Conservation (phyloP, 2,329 filamentous ascomycete species). For the Hymenoscyphus scutula region DNA sequence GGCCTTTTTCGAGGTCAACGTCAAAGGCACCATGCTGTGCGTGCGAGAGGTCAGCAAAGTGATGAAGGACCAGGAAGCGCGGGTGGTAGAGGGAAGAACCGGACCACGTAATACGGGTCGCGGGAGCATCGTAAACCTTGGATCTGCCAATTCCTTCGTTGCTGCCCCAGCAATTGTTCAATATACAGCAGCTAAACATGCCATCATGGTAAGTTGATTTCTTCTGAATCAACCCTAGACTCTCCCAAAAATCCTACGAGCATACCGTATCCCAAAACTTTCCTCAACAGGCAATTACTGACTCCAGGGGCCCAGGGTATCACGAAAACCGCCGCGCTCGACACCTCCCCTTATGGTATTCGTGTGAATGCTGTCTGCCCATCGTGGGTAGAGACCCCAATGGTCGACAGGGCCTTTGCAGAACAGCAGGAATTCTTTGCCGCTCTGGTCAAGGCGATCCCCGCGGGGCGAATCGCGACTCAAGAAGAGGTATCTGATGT, state of each 20-base stretch:
- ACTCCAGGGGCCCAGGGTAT: too few species aligned
- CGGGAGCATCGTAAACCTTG: slow-evolving; percentile 6
- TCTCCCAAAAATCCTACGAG: too few species aligned
- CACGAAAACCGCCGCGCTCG: slow-evolving; percentile 10
- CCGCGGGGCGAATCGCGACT: slow-evolving; percentile 1
- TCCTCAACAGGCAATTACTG: too few species aligned
- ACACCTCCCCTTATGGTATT: not conserved
- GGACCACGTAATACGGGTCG: slow-evolving; percentile 8
- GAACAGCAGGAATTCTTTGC: slow-evolving; percentile 2
- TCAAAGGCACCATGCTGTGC: slow-evolving; percentile 8
- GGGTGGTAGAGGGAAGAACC: slow-evolving; percentile 6
- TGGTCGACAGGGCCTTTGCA: not conserved
- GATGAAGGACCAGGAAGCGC: slow-evolving; percentile 8
- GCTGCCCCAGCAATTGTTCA: slow-evolving; percentile 3
- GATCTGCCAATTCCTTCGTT: slow-evolving; percentile 3
- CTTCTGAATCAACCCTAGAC: too few species aligned
- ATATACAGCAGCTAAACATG: slow-evolving; percentile 10
- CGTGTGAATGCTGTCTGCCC: slow-evolving; percentile 2
- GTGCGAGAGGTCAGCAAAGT: not conserved
- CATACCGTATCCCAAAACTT: too few species aligned
- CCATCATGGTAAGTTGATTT: too few species aligned
- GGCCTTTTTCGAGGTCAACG: slow-evolving; percentile 6
- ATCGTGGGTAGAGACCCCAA: slow-evolving; percentile 5
- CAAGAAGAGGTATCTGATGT: slow-evolving; percentile 1
- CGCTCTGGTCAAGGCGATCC: not conserved